phyloP scores from a whole-genome alignment of 768 basidiomycete genomes.

The Cystobasidium ongulense region DNA sequence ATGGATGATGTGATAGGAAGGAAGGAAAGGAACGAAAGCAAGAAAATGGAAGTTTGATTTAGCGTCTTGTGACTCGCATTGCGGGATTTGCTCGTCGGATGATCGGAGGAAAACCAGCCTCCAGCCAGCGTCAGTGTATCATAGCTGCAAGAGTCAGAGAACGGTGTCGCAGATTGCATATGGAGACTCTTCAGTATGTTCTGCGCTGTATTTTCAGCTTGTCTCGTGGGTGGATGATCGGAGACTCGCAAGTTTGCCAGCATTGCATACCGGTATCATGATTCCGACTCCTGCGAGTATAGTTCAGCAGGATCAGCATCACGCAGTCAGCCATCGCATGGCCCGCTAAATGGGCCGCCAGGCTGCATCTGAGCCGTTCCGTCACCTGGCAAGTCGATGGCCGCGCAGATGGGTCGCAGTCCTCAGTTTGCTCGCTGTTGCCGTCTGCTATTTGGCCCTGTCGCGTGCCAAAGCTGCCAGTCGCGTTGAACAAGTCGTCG shows the following conservation, averaged over 20 bases:
- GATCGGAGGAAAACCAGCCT: too few relatives aligned
- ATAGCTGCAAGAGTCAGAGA: too few relatives aligned
- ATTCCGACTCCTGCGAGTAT: too few relatives aligned
- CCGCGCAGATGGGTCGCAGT: background rate
- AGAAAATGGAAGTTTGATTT: background rate
- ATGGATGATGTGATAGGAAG: background rate
- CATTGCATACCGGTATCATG: too few relatives aligned
- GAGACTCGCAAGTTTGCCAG: too few relatives aligned
- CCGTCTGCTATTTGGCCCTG: background rate
- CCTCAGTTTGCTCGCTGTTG: background rate
- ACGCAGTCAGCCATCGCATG: background rate
- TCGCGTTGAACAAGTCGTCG: background rate
- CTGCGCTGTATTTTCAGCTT: too few relatives aligned
- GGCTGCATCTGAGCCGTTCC: background rate
- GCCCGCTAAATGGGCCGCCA: background rate
- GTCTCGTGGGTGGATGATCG: background rate
- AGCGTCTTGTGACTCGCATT: background rate
- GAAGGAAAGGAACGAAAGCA: background rate
- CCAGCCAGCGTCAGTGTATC: too few relatives aligned
- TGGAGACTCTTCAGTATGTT: too few relatives aligned
- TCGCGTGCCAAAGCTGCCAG: background rate
- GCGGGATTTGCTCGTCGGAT: background rate
- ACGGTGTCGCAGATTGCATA: too few relatives aligned
- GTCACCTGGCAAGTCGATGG: background rate
- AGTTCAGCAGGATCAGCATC: background rate